These are phyloP conservation scores for Euphorbia corollata DNA, from an alignment of 441 rosid genomes.

Conservation along the genomic window DNA sequence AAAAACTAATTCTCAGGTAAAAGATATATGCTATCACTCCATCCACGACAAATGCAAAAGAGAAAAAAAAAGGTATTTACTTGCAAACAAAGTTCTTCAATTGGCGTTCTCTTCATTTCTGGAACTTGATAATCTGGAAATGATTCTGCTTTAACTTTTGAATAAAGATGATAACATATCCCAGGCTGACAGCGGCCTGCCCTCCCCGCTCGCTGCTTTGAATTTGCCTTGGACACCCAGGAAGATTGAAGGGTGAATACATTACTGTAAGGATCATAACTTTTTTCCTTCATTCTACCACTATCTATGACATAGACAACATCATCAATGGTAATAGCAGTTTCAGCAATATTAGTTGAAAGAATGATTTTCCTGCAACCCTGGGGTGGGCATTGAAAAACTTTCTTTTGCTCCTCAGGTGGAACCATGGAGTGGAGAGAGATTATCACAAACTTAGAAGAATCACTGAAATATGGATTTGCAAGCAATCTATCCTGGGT, in stretches of 20 bases:
- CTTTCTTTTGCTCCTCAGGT: slow-evolving; percentile 72
- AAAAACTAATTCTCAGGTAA: background rate
- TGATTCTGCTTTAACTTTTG: slow-evolving; percentile 70
- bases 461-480: slow-evolving; percentile 47
- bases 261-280: slow-evolving; percentile 85
- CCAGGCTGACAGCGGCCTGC: slow-evolving; percentile 99
- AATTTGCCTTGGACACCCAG: slow-evolving; percentile 95
- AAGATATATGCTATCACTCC: background rate
- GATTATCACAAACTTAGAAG: slow-evolving; percentile 55
- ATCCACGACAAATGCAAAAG: background rate
- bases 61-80: slow-evolving; percentile 27
- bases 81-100: slow-evolving; percentile 96
- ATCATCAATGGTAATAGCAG: slow-evolving; percentile 90
- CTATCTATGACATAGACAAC: slow-evolving; percentile 95
- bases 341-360: slow-evolving; percentile 93
- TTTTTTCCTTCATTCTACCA: slow-evolving; percentile 96
- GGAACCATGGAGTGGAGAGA: slow-evolving; percentile 96
- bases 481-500: slow-evolving; percentile 51
- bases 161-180: slow-evolving; percentile 84
- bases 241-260: slow-evolving; percentile 91
- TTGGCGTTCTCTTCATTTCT: slow-evolving; percentile 87
- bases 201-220: slow-evolving; percentile 93
- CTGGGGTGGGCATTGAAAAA: slow-evolving; percentile 58
- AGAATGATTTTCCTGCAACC: slow-evolving; percentile 91
- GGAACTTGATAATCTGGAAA: slow-evolving; percentile 82